Percentiles rank a stretch among this genome's conserved stretches.
These are phyloP conservation scores for Mycena galericulata DNA, from an alignment of 768 basidiomycete species.

Conservation along the genomic window DNA sequence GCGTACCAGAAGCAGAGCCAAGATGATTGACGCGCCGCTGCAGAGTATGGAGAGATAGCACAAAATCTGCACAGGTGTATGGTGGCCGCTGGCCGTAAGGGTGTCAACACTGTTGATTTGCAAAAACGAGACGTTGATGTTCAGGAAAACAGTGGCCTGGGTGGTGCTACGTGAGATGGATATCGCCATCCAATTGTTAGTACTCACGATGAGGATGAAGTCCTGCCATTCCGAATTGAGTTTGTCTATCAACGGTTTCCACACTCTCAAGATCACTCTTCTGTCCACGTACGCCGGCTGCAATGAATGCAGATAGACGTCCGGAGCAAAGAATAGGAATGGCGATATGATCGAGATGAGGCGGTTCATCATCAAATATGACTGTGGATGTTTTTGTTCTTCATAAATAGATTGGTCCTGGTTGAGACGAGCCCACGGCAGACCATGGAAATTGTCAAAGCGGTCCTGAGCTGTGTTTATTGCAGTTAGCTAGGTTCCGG, in stretches of 20 bases:
- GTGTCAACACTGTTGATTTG: slow-evolving; percentile 45
- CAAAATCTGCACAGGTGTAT: slow-evolving; percentile 45
- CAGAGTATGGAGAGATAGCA: slow-evolving; percentile 49
- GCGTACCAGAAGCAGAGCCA: slow-evolving; percentile 47
- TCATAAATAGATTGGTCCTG: slow-evolving; percentile 43
- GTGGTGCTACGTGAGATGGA: not conserved
- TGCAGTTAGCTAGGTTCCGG: not conserved
- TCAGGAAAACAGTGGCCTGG: slow-evolving; percentile 57
- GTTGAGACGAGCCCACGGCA: slow-evolving; percentile 45
- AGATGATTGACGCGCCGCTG: slow-evolving; percentile 48
- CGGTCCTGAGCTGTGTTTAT: slow-evolving; percentile 11
- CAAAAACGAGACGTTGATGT: slow-evolving; percentile 58
- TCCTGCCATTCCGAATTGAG: too few relatives aligned
- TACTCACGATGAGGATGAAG: slow-evolving; percentile 49
- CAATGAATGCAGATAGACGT: slow-evolving; percentile 42
- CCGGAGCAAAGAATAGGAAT: slow-evolving; percentile 52
- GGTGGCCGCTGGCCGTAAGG: not conserved
- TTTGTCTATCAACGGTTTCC: slow-evolving; percentile 48
- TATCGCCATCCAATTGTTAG: not conserved
- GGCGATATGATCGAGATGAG: slow-evolving; percentile 44
- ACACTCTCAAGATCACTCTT: slow-evolving; percentile 44
- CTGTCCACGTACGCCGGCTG: slow-evolving; percentile 54
- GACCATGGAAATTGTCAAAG: slow-evolving; percentile 48
- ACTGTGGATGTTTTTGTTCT: not conserved
- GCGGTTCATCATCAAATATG: too few relatives aligned